Evolutionary conservation across 1,139 yeast genomes (phyloP).

Genomic region (Yamadazyma spencermartinsiae): DNA sequence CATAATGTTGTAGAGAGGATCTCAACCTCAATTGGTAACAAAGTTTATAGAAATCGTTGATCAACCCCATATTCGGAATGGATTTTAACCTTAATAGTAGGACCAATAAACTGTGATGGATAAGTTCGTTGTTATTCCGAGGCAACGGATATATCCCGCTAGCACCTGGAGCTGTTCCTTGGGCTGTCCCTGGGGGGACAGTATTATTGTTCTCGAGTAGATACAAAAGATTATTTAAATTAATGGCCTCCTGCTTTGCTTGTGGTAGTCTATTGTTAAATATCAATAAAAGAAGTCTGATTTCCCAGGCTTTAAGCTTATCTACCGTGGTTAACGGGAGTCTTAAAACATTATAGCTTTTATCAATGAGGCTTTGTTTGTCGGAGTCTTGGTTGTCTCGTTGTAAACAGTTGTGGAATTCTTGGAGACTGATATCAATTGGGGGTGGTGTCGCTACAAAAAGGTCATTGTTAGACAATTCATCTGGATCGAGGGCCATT

Average conservation of each 20-base stretch:
- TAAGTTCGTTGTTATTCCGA: conserved; percentile 28
- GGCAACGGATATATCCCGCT: conserved; percentile 38
- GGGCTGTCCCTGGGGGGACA: conserved; percentile 10
- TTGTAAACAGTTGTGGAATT: conserved; percentile 6
- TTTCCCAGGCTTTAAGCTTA: conserved; percentile 36
- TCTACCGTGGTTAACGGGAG: conserved; percentile 7
- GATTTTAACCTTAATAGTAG: conserved; percentile 38
- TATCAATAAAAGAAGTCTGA: conserved; percentile 33
- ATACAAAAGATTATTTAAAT: conserved; percentile 38
- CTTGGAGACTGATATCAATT: background rate
- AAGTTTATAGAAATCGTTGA: conserved; percentile 43
- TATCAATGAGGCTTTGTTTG: conserved; percentile 9
- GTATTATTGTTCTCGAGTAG: conserved; percentile 28
- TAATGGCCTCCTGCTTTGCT: conserved; percentile 42
- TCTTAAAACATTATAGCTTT: conserved; percentile 17
- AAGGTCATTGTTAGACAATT: background rate
- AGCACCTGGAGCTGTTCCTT: conserved; percentile 1
- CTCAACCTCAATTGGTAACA: conserved; percentile 38
- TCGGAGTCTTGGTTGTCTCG: conserved; percentile 2
- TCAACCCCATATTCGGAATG: conserved; percentile 35
- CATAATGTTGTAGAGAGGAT: conserved; percentile 5
- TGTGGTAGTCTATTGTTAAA: conserved; percentile 29
- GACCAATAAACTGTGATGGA: conserved; percentile 22
- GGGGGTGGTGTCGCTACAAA: background rate
- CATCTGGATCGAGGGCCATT: background rate